A percentile compares a stretch with the other conserved stretches of the same genome.
phyloP scores from a whole-genome alignment of 192 early-diverging fungal genomes.

The Oehlia diaphana region DNA sequence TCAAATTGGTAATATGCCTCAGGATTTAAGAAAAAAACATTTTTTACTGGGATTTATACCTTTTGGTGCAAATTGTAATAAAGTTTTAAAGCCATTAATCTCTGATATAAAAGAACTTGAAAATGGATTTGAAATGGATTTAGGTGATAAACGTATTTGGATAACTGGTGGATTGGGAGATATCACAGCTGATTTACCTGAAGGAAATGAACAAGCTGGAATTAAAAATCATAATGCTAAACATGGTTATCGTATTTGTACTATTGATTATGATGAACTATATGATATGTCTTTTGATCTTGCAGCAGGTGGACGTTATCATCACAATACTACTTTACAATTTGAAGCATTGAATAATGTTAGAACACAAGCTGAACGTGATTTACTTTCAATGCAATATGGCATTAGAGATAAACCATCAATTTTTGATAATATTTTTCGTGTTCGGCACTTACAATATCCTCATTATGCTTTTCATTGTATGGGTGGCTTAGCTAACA shows the following conservation, averaged over 20 bases:
- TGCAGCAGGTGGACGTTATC: neutral
- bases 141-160: too few relatives aligned
- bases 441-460: neutral
- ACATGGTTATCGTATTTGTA: neutral
- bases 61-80: neutral
- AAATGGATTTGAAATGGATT: neutral
- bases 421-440: neutral
- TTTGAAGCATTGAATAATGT: neutral
- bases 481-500: too few relatives aligned
- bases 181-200: too few relatives aligned
- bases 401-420: neutral
- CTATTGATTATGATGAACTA: neutral
- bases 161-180: too few relatives aligned
- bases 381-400: neutral
- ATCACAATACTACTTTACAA: neutral
- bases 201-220: too few relatives aligned
- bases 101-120: neutral
- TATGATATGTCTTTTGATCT: neutral
- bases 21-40: neutral
- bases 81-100: neutral
- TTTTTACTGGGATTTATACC: neutral
- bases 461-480: too few relatives aligned
- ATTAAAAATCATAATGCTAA: neutral
- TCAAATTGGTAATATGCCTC: neutral
- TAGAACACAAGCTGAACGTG: neutral